Evolutionary conservation across 2,329 filamentous ascomycete genomes (phyloP).

Genomic region (Leptographium wingfieldii): DNA sequence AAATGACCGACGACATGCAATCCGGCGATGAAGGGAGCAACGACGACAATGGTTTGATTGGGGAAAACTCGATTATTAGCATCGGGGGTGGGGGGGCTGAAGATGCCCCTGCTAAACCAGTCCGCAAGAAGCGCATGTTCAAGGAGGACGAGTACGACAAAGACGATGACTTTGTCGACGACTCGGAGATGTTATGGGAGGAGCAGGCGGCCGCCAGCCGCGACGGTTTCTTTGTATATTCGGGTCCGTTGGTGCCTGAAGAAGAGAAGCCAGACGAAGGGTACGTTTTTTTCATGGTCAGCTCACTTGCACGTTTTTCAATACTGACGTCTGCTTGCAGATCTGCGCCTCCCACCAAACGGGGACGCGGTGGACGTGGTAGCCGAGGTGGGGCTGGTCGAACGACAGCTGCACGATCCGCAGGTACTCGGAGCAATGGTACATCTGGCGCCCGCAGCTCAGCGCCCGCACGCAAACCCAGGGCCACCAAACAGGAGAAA

Average conservation of each 20-base stretch:
- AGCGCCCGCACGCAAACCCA: conserved; percentile 63
- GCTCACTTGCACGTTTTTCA: neutral
- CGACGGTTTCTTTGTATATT: conserved; percentile 97
- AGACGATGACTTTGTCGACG: conserved; percentile 77
- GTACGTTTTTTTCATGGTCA: conserved; percentile 25
- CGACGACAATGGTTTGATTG: conserved; percentile 62
- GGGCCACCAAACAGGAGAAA: conserved; percentile 76
- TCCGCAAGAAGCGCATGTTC: conserved; percentile 68
- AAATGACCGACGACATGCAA: conserved; percentile 64
- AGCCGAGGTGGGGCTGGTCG: conserved; percentile 32
- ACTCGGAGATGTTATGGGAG: conserved; percentile 91
- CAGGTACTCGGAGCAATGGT: conserved; percentile 37
- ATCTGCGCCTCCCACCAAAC: conserved; percentile 60
- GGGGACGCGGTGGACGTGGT: conserved; percentile 40
- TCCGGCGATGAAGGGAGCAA: conserved; percentile 71
- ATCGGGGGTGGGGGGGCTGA: conserved; percentile 42
- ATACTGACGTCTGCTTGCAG: conserved; percentile 33
- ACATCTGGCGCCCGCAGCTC: conserved; percentile 65
- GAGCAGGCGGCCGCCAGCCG: conserved; percentile 87
- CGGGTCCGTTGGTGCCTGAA: conserved; percentile 78
- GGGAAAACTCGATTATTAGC: conserved; percentile 23
- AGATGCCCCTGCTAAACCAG: conserved; percentile 45
- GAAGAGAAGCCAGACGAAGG: conserved; percentile 56
- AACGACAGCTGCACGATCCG: conserved; percentile 42
- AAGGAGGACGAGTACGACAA: conserved; percentile 76